Evolutionary conservation across 495 filamentous ascomycete genomes (phyloP), one percentile per base, ranked within the genome.

Genomic region (Penicillium odoratum): DNA sequence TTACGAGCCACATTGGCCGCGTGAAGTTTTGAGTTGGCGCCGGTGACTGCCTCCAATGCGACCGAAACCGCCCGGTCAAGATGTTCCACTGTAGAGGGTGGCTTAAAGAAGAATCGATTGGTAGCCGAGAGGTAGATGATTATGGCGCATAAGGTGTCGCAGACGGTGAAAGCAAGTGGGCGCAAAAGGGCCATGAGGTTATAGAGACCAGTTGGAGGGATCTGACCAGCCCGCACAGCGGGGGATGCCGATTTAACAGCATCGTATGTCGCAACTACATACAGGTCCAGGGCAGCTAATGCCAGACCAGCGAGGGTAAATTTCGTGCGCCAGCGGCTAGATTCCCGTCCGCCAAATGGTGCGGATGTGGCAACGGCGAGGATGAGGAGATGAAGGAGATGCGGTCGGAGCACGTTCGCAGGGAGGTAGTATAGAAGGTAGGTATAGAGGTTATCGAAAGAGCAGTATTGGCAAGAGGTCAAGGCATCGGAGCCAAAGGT

Each of bases 401-500:
- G 93, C 18, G 92, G 91, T 0, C 83, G 65, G 5, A 92, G 65
- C 21, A 95, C 73, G 9, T 84, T 72, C 58, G 72, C 69, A 0
- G 94, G 93, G 0, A 96, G 72, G 38, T 89, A 87, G 76, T 94
- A 97, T 65, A 88, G 83, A 38, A 96, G 78, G 71, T 91, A 97
- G 16, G 80, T 85, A 38, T 77, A 75, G 11, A 84, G 78, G 28
- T 90, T 84, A 56, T 92, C 90, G 11, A 87, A 71, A n/a, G 72
- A 78, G 82, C 94, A 97, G 77, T 92, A 97, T 52, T 83, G 83
- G 70, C 94, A 98, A 36, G 81, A 73, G 16, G 83, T 76, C 2
- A 98, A 61, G 4, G 84, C 80, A 21, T 84, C 78, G 0, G 91
- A 89, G 18, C 94, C 94, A 75, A 82, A 92, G 33, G 86, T 85